A percentile compares a stretch with the other conserved stretches of the same genome.
Conservation (phyloP, 164 flowering plant species). For the Chloranthus sessilifolius region DNA sequence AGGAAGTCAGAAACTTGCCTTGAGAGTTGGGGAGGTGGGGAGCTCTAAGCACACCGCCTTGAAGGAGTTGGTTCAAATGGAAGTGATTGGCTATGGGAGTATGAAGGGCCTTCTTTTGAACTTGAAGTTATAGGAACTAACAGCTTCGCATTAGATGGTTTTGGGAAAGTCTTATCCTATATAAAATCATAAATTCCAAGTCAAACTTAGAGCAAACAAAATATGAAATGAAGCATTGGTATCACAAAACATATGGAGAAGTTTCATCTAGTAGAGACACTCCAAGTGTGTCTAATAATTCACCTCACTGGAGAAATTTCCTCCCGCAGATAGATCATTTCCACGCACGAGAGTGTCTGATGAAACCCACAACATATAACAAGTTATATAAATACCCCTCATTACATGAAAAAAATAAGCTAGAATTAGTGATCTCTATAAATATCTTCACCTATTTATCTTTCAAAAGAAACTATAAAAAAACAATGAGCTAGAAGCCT, state of each 20-base stretch:
- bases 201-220: conserved; percentile 5
- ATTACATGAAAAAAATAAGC: too few relatives aligned
- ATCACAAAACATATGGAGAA: too few relatives aligned
- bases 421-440: too few relatives aligned
- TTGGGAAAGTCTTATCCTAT: conserved; percentile 45
- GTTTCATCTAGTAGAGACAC: background rate
- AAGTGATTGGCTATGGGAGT: conserved; percentile 23
- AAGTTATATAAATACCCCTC: too few relatives aligned
- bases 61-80: conserved; percentile 49
- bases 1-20: conserved; percentile 59
- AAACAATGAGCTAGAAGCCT: too few relatives aligned
- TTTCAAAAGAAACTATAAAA: too few relatives aligned
- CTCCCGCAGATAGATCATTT: conserved; percentile 38
- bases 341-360: conserved; percentile 19
- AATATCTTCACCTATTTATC: too few relatives aligned
- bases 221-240: background rate
- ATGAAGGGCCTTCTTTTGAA: conserved; percentile 31
- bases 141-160: conserved; percentile 36
- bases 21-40: conserved; percentile 56
- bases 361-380: too few relatives aligned
- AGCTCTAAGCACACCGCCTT: conserved; percentile 40
- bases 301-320: conserved; percentile 40
- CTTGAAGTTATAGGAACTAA: conserved; percentile 47
- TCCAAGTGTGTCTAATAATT: conserved; percentile 27
- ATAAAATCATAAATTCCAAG: conserved; percentile 3